These are phyloP conservation scores for Ceratocystis albifundus DNA, from an alignment of 2,329 filamentous ascomycete genomes.

Conservation along the genomic window DNA sequence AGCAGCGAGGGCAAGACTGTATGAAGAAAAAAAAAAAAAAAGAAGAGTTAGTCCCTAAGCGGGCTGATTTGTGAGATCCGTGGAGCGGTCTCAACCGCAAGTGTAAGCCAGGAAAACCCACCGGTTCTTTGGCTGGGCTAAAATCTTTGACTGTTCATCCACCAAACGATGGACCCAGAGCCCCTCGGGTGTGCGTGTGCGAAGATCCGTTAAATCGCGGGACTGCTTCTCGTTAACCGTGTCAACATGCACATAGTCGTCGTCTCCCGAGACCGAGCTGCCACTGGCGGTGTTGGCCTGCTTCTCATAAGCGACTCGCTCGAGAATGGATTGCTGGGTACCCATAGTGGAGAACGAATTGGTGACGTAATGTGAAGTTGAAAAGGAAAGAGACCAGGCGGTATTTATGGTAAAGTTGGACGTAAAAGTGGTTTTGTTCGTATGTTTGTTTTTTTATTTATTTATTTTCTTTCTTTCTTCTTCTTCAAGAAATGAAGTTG, in stretches of 20 bases:
- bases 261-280: not conserved
- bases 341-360: not conserved
- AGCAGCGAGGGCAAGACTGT: constrained; percentile 62
- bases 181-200: constrained; percentile 30
- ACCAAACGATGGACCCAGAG: constrained; percentile 43
- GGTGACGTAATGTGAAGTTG: not conserved
- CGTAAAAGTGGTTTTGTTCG: no score
- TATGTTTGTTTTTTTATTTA: no score
- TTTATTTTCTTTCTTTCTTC: no score
- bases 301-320: constrained; percentile 4
- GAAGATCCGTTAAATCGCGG: constrained; percentile 21
- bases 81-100: not conserved
- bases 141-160: constrained; percentile 50
- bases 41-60: no score
- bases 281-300: not conserved
- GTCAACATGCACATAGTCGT: constrained; percentile 15
- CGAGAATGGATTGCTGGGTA: constrained; percentile 11
- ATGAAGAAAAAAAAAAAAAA: no score
- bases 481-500: not conserved
- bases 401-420: not conserved
- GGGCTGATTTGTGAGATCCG: no score
- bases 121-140: constrained; percentile 56
- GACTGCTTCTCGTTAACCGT: constrained; percentile 3
- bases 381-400: not conserved
- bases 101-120: constrained; percentile 27